Base-by-base conservation (phyloP, 1,284 basidiomycete genomes). In the Ganoderma meredithae region DNA sequence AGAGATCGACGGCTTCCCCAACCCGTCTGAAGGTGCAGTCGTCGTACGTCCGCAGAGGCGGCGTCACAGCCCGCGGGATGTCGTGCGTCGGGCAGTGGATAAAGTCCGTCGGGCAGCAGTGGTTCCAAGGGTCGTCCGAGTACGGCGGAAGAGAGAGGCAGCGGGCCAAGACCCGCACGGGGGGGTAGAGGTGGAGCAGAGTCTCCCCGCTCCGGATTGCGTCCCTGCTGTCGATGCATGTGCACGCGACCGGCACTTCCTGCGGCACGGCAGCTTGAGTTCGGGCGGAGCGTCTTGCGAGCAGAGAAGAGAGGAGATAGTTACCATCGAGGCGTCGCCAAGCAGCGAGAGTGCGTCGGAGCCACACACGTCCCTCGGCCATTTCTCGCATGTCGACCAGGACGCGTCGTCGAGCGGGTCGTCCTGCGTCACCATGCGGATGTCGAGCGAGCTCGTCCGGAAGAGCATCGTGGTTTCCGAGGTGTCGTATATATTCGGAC, bases 1-100 rank as follows among this genome's bases (percentile, higher is more conserved):
- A 56, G 33, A 76, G 74, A 9, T 71, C 73, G 0, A 76, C 58
- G 12, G 68, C 73, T 58, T 76, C 75, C 1, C 71, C 70, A 0
- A 73, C 71, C 0, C 71, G 73, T 6, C 59, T 27, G 53, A 74
- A 73, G 0, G 52, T 47, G 0, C 72, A 72, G 9, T 69, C 63
- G 25, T 75, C 43, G 49, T 66, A 74, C 0, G 15, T 36, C 13
- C 72, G 69, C 1, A 78, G 65, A 0, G 74, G 60, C 0, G 77
- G 76, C 68, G 75, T 73, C 15, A 76, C 76, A 3, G 74, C 61
- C 3, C 74, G 33, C 1, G 56, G 60, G 4, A 52, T 31, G 13
- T 71, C 47, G 19, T 74, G 69, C 1, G 39, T 13, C 0, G 69
- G 64, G 27, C 70, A 73, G 15, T 75, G 71, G 0, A 70, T 64